Evolutionary conservation across 768 basidiomycete species (phyloP).

Genomic region (Melanogaster broomeanus): DNA sequence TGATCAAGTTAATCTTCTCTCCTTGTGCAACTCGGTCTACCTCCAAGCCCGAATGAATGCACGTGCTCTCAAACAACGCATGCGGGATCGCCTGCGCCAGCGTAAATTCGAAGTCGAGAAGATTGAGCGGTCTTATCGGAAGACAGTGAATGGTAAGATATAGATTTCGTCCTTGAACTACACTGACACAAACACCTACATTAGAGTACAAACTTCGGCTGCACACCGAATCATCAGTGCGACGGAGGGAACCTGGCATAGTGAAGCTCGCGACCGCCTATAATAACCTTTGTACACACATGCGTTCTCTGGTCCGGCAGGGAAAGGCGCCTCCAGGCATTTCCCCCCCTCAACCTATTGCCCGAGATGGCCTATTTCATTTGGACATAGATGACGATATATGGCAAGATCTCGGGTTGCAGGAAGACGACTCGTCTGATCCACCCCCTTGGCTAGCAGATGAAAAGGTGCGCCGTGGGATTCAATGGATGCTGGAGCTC

Average conservation of each 20-base stretch:
- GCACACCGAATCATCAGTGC: constrained; percentile 28
- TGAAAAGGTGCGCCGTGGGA: constrained; percentile 17
- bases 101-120: constrained; percentile 32
- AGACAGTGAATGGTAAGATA: neutral
- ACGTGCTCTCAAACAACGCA: constrained; percentile 21
- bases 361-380: constrained; percentile 21
- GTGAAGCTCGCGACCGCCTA: constrained; percentile 21
- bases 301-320: constrained; percentile 18
- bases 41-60: constrained; percentile 20
- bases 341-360: constrained; percentile 25
- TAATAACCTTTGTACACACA: constrained; percentile 28
- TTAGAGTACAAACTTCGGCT: constrained; percentile 25
- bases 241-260: constrained; percentile 30
- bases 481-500: constrained; percentile 15
- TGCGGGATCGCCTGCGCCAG: constrained; percentile 18
- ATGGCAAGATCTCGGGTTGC: constrained; percentile 36
- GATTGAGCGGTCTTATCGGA: constrained; percentile 11
- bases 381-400: constrained; percentile 41
- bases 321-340: constrained; percentile 25
- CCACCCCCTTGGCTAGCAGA: constrained; percentile 15
- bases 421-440: constrained; percentile 15
- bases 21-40: no score
- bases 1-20: neutral
- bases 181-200: neutral
- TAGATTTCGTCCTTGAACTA: neutral